phyloP scores from a whole-genome alignment of 441 rosid species.

The Capsella rubella region DNA sequence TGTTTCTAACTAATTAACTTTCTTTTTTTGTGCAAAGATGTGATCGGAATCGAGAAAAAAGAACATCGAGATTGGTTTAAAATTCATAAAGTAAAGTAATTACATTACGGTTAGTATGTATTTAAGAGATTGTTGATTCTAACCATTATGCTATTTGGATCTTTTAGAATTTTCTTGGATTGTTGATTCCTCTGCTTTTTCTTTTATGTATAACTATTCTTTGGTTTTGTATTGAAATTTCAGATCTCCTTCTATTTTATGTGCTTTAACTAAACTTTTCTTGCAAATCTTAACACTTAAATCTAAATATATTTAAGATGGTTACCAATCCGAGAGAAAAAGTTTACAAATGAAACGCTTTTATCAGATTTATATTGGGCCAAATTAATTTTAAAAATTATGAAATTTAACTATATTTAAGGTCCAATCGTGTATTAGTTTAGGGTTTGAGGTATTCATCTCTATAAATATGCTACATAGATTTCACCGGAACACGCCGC shows the following conservation, averaged over 20 bases:
- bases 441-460: background rate
- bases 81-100: too few species aligned
- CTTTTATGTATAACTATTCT: background rate
- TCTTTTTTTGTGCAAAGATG: too few species aligned
- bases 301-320: background rate
- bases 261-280: background rate
- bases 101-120: background rate
- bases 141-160: background rate
- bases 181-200: background rate
- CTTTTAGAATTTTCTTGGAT: background rate
- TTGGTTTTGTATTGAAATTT: background rate
- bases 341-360: background rate
- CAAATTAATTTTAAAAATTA: background rate
- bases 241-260: background rate
- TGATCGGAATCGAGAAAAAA: too few species aligned
- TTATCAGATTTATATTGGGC: constrained; percentile 3
- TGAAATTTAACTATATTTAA: background rate
- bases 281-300: background rate
- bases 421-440: background rate
- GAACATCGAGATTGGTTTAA: too few species aligned
- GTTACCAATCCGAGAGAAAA: background rate
- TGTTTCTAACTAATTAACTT: too few species aligned
- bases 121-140: background rate
- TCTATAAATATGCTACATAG: background rate
- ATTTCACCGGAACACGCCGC: background rate